phyloP scores from a whole-genome alignment of 805 yeast species.

The Ogataea chonburiensis region DNA sequence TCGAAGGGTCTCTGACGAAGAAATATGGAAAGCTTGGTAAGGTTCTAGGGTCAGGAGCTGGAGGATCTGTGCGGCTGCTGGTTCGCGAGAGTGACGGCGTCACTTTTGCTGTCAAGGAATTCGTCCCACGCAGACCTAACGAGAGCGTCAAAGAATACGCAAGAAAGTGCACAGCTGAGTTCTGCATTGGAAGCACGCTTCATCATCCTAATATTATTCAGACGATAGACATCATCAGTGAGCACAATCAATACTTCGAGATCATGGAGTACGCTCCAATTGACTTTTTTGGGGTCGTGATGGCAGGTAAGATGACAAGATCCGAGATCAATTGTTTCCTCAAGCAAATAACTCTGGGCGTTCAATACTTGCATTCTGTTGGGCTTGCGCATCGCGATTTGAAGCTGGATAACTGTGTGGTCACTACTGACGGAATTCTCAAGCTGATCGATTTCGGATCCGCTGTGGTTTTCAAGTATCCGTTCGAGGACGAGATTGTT shows the following conservation, averaged over 20 bases:
- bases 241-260: conserved; percentile 70
- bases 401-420: conserved; percentile 80
- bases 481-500: conserved; percentile 58
- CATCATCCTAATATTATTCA: conserved; percentile 80
- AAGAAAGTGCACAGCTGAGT: conserved; percentile 86
- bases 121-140: conserved; percentile 66
- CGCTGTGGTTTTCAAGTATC: conserved; percentile 79
- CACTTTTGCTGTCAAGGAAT: conserved; percentile 82
- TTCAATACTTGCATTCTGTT: conserved; percentile 67
- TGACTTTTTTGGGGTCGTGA: conserved; percentile 82
- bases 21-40: conserved; percentile 76
- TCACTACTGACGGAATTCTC: conserved; percentile 68
- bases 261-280: conserved; percentile 85
- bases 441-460: conserved; percentile 83
- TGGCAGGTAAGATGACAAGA: conserved; percentile 81
- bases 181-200: conserved; percentile 79
- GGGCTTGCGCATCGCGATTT: conserved; percentile 84
- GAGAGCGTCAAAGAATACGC: conserved; percentile 76
- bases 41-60: conserved; percentile 81
- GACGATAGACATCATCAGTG: conserved; percentile 71
- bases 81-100: conserved; percentile 66
- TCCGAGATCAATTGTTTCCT: conserved; percentile 81
- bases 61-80: conserved; percentile 77
- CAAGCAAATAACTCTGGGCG: conserved; percentile 72
- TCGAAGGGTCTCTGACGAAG: conserved; percentile 50